phyloP scores from a whole-genome alignment of 805 yeast species.

The Hanseniaspora meyeri region DNA sequence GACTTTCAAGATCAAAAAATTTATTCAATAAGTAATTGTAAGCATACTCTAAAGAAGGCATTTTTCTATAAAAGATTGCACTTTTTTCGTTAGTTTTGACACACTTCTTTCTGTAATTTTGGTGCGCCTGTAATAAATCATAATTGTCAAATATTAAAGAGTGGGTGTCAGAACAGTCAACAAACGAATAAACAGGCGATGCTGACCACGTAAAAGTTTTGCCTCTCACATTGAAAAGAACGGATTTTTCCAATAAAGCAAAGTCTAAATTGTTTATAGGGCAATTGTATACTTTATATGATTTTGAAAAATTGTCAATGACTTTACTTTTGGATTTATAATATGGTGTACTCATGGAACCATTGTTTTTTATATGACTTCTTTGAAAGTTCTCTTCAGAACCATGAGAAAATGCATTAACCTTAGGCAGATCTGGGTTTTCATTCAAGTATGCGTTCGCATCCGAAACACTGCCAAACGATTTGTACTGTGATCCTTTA shows the following conservation, averaged over 20 bases:
- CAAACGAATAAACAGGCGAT: background rate
- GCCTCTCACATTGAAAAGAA: background rate
- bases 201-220: background rate
- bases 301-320: background rate
- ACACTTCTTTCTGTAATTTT: constrained; percentile 21
- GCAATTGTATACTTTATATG: background rate
- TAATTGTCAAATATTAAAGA: background rate
- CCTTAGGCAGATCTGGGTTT: background rate
- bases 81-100: constrained; percentile 35
- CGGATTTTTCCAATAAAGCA: background rate
- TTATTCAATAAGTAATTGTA: constrained; percentile 16
- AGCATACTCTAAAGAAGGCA: constrained; percentile 28
- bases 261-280: background rate
- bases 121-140: background rate
- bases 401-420: no score
- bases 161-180: background rate
- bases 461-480: constrained; percentile 36
- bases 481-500: constrained; percentile 44
- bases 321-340: background rate
- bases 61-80: constrained; percentile 23
- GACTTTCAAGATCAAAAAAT: constrained; percentile 17
- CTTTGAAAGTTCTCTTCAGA: background rate
- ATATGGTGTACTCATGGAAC: background rate
- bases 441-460: constrained; percentile 37
- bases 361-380: background rate